A percentile compares a stretch with the other conserved stretches of the same genome.
phyloP scores from a whole-genome alignment of 495 filamentous ascomycete genomes.

The Aspergillus ostianus region DNA sequence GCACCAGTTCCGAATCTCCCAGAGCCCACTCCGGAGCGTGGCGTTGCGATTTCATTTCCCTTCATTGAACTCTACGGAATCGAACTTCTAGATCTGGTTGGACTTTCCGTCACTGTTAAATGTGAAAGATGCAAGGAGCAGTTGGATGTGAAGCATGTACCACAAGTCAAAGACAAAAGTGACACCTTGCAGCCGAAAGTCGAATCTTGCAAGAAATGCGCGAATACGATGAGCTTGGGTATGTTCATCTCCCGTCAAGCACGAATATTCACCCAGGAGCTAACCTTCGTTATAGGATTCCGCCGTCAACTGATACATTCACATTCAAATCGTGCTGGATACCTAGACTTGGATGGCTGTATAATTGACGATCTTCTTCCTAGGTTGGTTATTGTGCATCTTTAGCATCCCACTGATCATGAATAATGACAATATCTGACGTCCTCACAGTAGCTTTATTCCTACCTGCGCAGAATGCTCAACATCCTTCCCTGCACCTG shows the following conservation, averaged over 20 bases:
- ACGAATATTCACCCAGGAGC: not conserved
- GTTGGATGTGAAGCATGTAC: slow-evolving; percentile 69
- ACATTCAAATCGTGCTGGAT: slow-evolving; percentile 74
- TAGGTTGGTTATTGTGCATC: slow-evolving; percentile 47
- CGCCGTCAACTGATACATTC: slow-evolving; percentile 74
- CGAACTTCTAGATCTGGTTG: slow-evolving; percentile 71
- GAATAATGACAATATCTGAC: slow-evolving; percentile 8
- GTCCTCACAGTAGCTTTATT: slow-evolving; percentile 61
- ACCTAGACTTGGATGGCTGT: slow-evolving; percentile 79
- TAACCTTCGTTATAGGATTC: slow-evolving; percentile 48
- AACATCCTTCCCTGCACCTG: slow-evolving; percentile 58
- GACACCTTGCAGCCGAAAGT: slow-evolving; percentile 31
- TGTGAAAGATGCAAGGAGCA: slow-evolving; percentile 81
- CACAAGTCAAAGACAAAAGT: slow-evolving; percentile 41
- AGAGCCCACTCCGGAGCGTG: slow-evolving; percentile 47
- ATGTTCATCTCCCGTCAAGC: slow-evolving; percentile 4
- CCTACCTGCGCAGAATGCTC: slow-evolving; percentile 84
- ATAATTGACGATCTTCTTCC: slow-evolving; percentile 76
- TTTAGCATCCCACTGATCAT: slow-evolving; percentile 1
- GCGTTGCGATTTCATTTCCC: slow-evolving; percentile 80
- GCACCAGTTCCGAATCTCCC: slow-evolving; percentile 32
- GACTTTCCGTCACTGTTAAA: slow-evolving; percentile 71
- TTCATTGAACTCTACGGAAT: slow-evolving; percentile 77
- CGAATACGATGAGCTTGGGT: slow-evolving; percentile 61
- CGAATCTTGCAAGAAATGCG: slow-evolving; percentile 75